A percentile compares a stretch with the other conserved stretches of the same genome.
These are phyloP conservation scores for Coniochaeta sp. DNA, from an alignment of 2,329 filamentous ascomycete species.

Conservation along the genomic window DNA sequence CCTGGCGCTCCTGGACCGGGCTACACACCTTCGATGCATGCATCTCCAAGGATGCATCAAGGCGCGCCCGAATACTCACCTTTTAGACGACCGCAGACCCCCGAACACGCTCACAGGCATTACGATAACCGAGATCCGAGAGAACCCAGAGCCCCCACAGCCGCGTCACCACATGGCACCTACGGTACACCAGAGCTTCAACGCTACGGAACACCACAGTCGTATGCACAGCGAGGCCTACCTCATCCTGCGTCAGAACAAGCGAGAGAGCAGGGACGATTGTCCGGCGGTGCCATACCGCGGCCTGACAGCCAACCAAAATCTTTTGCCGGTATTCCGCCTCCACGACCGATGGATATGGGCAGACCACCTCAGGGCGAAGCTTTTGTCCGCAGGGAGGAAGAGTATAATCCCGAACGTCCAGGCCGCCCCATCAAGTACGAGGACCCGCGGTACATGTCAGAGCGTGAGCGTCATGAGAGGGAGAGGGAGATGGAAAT, in stretches of 20 bases:
- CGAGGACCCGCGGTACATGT: conserved; percentile 45
- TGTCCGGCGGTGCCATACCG: conserved; percentile 26
- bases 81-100: conserved; percentile 63
- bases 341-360: conserved; percentile 38
- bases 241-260: conserved; percentile 39
- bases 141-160: conserved; percentile 33
- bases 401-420: conserved; percentile 47
- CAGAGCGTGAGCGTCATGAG: conserved; percentile 37
- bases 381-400: conserved; percentile 42
- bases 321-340: conserved; percentile 32
- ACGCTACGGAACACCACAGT: conserved; percentile 52
- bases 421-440: conserved; percentile 30
- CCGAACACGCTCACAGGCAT: conserved; percentile 52
- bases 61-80: conserved; percentile 51
- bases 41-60: conserved; percentile 48
- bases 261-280: conserved; percentile 27
- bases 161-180: conserved; percentile 39
- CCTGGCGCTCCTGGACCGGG: conserved; percentile 31
- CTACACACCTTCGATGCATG: conserved; percentile 42
- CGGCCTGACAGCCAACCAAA: conserved; percentile 46
- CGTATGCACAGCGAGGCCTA: conserved; percentile 42
- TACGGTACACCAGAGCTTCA: conserved; percentile 50
- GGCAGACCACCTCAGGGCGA: conserved; percentile 32
- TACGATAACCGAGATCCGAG: conserved; percentile 38
- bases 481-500: conserved; percentile 17